Base-by-base conservation (phyloP, 257 asterid genomes). In the Scutellaria galericulata region DNA sequence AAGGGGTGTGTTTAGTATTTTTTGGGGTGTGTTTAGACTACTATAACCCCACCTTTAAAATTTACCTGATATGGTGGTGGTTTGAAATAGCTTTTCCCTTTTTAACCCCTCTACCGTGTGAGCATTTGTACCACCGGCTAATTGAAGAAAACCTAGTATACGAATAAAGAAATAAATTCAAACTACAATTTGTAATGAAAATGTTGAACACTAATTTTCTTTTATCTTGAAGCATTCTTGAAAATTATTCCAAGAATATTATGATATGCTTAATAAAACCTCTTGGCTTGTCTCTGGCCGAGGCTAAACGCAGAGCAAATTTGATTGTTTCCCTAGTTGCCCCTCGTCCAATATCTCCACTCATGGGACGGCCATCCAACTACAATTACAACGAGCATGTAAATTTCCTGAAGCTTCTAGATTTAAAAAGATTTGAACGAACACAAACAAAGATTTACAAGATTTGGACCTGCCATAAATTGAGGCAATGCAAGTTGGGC, bases 351-450 rank as follows among this genome's bases (percentile, higher is more conserved):
- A 93, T 93, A 73, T 93, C 96, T 79, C 96, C 96, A 75, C 92
- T 93, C 98, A 93, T 90, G 46, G 98, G 98, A 15, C 98, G 94
- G 50, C 98, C 98, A 78, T 93, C 98, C 86, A 90, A 81, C 98
- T 90, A 72, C 55, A 74, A 60, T 71, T 47, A 59, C 44, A 63
- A 78, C 56, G 24, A 51, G 14, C 58, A 60, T 10, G 7, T 5
- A 63, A 48, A 44, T 42, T 42, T 57, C 68, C 74, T 7, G 10
- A 72, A 22, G 22, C 45, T 14, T 31, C 44, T 35, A 4, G 7
- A 20, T 11, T 52, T 40, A 9, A 61, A 4, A 40, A 11, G 2
- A 22, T 0, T 27, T 27, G 7, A 27, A 42, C 6, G 44, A 57
- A 57, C 64, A 57, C 64, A 31, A 31, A 5, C 14, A 1, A 76